Evolutionary conservation across 2,329 filamentous ascomycete genomes (phyloP).

Genomic region (Emmonsiellopsis sp.): DNA sequence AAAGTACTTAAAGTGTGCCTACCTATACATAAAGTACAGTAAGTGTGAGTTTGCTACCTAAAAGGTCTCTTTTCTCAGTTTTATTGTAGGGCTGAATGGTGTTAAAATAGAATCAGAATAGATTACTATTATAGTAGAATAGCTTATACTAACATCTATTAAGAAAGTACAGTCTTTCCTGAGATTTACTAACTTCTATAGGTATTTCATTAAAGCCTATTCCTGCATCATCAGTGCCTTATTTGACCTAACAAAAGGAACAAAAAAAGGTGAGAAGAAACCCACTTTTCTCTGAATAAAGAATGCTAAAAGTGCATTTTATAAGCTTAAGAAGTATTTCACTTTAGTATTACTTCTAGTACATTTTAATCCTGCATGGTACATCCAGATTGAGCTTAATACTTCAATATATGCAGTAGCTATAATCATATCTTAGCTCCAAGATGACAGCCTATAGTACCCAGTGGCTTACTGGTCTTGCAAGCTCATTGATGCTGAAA

Average conservation of each 20-base stretch:
- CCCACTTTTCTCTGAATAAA: slow-evolving; percentile 1
- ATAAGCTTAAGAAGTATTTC: slow-evolving; percentile 11
- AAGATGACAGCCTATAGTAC: slow-evolving; percentile 12
- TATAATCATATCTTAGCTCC: slow-evolving; percentile 12
- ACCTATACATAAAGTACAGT: slow-evolving; percentile 5
- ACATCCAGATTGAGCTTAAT: slow-evolving; percentile 16
- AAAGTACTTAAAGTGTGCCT: not conserved
- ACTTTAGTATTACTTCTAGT: slow-evolving; percentile 11
- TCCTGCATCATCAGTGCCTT: slow-evolving; percentile 12
- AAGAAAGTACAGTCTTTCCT: slow-evolving; percentile 19
- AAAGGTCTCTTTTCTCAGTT: slow-evolving; percentile 10
- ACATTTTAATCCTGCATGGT: slow-evolving; percentile 11
- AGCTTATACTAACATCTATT: slow-evolving; percentile 11
- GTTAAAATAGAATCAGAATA: slow-evolving; percentile 13
- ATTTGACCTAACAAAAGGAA: slow-evolving; percentile 8
- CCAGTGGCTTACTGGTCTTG: slow-evolving; percentile 17
- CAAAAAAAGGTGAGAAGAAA: not conserved
- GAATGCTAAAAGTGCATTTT: slow-evolving; percentile 8
- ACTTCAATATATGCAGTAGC: slow-evolving; percentile 12
- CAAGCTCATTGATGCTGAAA: slow-evolving; percentile 13
- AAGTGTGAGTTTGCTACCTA: slow-evolving; percentile 10
- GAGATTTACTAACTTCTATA: slow-evolving; percentile 27
- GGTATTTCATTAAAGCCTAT: slow-evolving; percentile 19
- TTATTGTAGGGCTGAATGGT: slow-evolving; percentile 8
- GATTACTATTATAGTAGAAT: slow-evolving; percentile 14